Evolutionary conservation across 2,329 filamentous ascomycete species (phyloP), one percentile per base, ranked within the genome.

Genomic region (Chaetomiaceae sp.): DNA sequence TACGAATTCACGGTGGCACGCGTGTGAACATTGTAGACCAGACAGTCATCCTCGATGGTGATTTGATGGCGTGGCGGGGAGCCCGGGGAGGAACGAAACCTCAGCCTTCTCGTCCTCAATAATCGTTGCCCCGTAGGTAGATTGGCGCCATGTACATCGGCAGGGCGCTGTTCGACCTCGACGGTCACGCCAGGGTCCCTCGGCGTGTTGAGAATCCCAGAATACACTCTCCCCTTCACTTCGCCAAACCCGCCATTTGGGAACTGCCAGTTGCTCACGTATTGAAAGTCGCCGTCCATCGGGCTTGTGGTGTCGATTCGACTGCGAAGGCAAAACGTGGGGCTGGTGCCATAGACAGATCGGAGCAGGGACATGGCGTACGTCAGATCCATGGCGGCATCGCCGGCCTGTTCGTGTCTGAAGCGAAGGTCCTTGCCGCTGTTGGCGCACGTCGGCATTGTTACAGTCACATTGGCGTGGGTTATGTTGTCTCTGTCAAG

Each of bases 381-480:
- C 13, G 66, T 70, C 1, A 73, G 69, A 34, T 71, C 56, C 55
- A 70, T 66, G 67, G 72, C 62, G 4, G 66, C 62, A 16, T 73
- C 73, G 9, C 73, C 73, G 2, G 68, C 64, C 1, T 77, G 62
- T 2, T 65, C 62, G 48, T 70, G 76, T 6, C 65, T 55, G 54
- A 68, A 77, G 3, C 70, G 65, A 52, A 77, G 75, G 56, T 77
- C 27, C 27, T 67, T 44, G 72, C 66, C 4, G 59, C 0, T 70
- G 69, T 16, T n/a, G 7, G 9, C 2, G 13, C 5, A 10, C 3
- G 8, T n/a, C 4, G 48, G 48, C 0, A 70, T 42, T 39, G 50
- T 59, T n/a, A 65, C 55, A 13, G 48, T 50, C 10, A 67, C 58
- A 12, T 62, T 51, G 17, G 67, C 71, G 19, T 66, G 64, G 9